Conservation (phyloP, 768 basidiomycete genomes). For the Floccularia luteovirens region DNA sequence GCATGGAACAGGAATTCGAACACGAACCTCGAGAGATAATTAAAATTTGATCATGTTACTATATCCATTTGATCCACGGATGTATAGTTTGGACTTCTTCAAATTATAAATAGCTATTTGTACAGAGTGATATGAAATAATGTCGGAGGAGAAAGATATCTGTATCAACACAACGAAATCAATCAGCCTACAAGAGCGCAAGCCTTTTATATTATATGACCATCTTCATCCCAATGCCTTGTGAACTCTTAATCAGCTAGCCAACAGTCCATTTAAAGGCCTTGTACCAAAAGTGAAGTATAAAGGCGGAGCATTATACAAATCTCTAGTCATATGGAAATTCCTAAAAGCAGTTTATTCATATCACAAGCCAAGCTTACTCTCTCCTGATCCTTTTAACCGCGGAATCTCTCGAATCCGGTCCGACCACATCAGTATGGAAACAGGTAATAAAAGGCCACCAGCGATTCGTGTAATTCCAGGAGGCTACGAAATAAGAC, state of each 20-base stretch:
- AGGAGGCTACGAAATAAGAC: constrained; percentile 26
- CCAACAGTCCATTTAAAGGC: constrained; percentile 60
- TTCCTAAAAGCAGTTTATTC: constrained; percentile 5
- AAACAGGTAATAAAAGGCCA: constrained; percentile 1
- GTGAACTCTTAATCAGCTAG: constrained; percentile 16
- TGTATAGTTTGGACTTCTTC: not conserved
- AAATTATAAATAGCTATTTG: constrained; percentile 34
- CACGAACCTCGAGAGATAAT: constrained; percentile 44
- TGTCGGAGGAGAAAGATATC: constrained; percentile 60
- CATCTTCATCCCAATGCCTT: not conserved
- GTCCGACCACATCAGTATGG: constrained; percentile 3
- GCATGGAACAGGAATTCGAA: constrained; percentile 40
- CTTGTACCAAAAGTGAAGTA: not conserved
- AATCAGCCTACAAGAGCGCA: constrained; percentile 63
- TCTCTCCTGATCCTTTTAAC: not conserved
- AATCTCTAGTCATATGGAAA: constrained; percentile 3
- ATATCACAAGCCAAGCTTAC: not conserved
- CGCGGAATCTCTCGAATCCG: constrained; percentile 3
- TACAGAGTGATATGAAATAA: constrained; percentile 59
- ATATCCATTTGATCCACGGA: constrained; percentile 57
- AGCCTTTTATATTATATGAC: constrained; percentile 44
- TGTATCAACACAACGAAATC: constrained; percentile 61
- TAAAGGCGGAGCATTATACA: constrained; percentile 4
- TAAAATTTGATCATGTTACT: too few relatives aligned
- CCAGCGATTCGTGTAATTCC: constrained; percentile 13